A percentile compares a stretch with the other conserved stretches of the same genome.
Conservation (phyloP, 2,329 filamentous ascomycete genomes). For the Diaporthe helianthi region DNA sequence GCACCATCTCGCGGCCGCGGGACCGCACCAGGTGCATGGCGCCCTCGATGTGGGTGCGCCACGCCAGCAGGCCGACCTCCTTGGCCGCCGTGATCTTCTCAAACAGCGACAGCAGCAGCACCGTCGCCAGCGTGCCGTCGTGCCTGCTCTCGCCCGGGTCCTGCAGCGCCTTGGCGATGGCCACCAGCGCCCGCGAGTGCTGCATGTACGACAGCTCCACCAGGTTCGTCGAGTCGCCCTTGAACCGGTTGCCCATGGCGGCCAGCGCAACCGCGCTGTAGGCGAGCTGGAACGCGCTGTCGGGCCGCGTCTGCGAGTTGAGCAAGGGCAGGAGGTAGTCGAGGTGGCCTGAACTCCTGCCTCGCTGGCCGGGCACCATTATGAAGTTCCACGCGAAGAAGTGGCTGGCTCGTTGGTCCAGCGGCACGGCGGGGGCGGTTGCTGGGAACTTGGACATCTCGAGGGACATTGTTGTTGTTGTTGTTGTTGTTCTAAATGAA, state of each 20-base stretch:
- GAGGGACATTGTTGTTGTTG: conserved; percentile 35
- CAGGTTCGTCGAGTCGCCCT: conserved; percentile 44
- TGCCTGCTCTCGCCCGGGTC: conserved; percentile 56
- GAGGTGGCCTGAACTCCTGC: conserved; percentile 58
- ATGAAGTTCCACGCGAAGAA: conserved; percentile 69
- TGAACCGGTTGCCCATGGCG: conserved; percentile 60
- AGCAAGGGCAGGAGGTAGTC: conserved; percentile 66
- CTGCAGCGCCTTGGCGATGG: conserved; percentile 59
- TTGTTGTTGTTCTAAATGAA: conserved; percentile 32
- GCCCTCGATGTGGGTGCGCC: conserved; percentile 68
- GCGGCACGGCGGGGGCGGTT: conserved; percentile 51
- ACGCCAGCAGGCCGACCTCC: conserved; percentile 61
- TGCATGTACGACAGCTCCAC: conserved; percentile 52
- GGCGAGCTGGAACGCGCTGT: conserved; percentile 59
- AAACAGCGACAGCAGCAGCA: conserved; percentile 65
- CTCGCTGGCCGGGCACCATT: conserved; percentile 57
- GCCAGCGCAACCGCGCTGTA: conserved; percentile 67
- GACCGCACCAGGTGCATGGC: conserved; percentile 66
- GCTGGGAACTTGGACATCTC: conserved; percentile 38
- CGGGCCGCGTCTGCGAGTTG: conserved; percentile 47
- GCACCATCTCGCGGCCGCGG: conserved; percentile 61
- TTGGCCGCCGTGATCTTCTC: conserved; percentile 63
- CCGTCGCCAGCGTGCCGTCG: conserved; percentile 64
- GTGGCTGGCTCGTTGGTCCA: conserved; percentile 63
- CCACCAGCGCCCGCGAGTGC: conserved; percentile 61